Conservation (phyloP, 305 asterid genomes). For the Fraxinus dipetala region DNA sequence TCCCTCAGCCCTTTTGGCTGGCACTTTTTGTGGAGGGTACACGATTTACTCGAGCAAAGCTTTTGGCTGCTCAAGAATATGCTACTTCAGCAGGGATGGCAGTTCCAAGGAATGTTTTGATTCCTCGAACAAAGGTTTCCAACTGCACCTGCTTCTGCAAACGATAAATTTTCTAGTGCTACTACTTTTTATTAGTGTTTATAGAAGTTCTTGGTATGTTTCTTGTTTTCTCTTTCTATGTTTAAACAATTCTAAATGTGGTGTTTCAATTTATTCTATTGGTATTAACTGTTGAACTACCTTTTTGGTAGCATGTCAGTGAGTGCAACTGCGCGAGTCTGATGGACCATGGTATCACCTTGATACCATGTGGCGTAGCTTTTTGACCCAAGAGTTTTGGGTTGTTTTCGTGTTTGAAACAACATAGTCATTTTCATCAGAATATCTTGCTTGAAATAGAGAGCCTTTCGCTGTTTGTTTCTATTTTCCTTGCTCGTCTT, state of each 20-base stretch:
- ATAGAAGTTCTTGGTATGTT: neutral
- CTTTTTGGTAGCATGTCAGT: neutral
- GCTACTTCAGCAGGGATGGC: constrained; percentile 78
- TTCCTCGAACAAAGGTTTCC: constrained; percentile 93
- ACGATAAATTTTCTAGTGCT: neutral
- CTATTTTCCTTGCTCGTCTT: neutral
- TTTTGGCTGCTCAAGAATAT: constrained; percentile 93
- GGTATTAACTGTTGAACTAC: neutral
- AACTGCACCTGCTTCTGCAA: constrained; percentile 19
- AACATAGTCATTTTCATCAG: neutral
- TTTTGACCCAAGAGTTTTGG: neutral
- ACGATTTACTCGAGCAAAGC: constrained; percentile 93
- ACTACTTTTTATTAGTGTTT: neutral
- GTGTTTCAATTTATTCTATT: neutral
- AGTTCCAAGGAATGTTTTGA: constrained; percentile 84
- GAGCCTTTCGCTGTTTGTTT: neutral
- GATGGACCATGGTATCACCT: neutral
- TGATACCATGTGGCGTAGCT: no score
- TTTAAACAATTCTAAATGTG: neutral
- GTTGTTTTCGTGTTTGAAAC: neutral
- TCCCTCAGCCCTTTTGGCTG: constrained; percentile 88
- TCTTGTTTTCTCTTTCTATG: neutral
- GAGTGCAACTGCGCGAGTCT: neutral
- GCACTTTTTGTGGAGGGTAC: constrained; percentile 98
- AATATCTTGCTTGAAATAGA: neutral